A percentile compares a stretch with the other conserved stretches of the same genome.
Evolutionary conservation across 169 alveolate species (phyloP).

Genomic region (Cryptosporidium xiaoi): DNA sequence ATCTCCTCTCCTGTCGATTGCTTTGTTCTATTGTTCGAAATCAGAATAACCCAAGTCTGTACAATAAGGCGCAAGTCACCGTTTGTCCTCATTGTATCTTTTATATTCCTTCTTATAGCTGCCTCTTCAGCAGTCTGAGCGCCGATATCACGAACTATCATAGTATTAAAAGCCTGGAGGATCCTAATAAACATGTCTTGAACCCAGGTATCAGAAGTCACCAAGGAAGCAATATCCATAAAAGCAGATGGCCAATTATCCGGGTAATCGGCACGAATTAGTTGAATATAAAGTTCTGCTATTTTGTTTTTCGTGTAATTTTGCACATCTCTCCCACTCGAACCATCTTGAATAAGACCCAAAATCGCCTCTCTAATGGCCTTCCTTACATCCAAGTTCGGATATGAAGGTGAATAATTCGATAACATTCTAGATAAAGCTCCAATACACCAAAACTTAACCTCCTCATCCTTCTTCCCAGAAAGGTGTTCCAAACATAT

Average conservation of each 20-base stretch:
- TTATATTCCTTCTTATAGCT: slow-evolving; percentile 47
- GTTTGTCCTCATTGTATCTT: slow-evolving; percentile 53
- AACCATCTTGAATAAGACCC: slow-evolving; percentile 10
- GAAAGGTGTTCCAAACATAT: slow-evolving; percentile 34
- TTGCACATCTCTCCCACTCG: background rate
- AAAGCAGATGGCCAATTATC: slow-evolving; percentile 70
- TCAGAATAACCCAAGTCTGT: slow-evolving; percentile 53
- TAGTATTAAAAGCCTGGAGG: slow-evolving; percentile 40
- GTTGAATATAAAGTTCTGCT: slow-evolving; percentile 41
- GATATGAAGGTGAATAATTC: background rate
- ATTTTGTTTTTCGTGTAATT: slow-evolving; percentile 24
- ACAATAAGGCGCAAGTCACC: slow-evolving; percentile 55
- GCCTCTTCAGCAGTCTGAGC: slow-evolving; percentile 38
- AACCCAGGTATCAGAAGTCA: slow-evolving; percentile 25
- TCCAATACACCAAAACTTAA: slow-evolving; percentile 71
- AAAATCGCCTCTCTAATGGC: slow-evolving; percentile 28
- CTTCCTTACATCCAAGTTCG: slow-evolving; percentile 3
- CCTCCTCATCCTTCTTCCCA: slow-evolving; percentile 24
- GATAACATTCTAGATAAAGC: slow-evolving; percentile 41
- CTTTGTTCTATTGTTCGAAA: slow-evolving; percentile 23
- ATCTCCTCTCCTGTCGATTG: background rate
- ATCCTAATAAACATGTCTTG: slow-evolving; percentile 65
- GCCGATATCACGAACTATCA: slow-evolving; percentile 34
- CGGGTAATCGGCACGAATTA: slow-evolving; percentile 58
- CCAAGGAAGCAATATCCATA: slow-evolving; percentile 30